phyloP scores from a whole-genome alignment of 2,329 filamentous ascomycete genomes.

The Cadophora malorum region DNA sequence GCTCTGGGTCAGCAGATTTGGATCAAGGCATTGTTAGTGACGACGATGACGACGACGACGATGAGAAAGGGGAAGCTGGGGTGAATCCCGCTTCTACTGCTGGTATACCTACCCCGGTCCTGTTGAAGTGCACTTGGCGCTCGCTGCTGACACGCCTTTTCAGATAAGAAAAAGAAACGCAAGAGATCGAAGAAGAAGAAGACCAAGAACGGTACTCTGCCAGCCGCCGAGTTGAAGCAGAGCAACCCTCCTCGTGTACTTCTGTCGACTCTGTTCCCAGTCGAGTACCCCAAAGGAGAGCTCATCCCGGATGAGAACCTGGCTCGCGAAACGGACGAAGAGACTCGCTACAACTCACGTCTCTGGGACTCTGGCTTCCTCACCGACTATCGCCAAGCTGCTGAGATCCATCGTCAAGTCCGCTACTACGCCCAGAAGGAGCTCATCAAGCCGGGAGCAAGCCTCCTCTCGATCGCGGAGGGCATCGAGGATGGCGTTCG shows the following conservation, averaged over 20 bases:
- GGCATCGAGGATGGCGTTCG: slow-evolving; percentile 61
- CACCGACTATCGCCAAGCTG: slow-evolving; percentile 60
- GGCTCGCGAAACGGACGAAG: slow-evolving; percentile 78
- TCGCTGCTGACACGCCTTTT: slow-evolving; percentile 1
- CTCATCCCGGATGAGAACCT: slow-evolving; percentile 81
- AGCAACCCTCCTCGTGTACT: slow-evolving; percentile 76
- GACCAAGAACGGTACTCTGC: slow-evolving; percentile 53
- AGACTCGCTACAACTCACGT: slow-evolving; percentile 80
- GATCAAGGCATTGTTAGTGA: slow-evolving; percentile 37
- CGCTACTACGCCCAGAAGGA: slow-evolving; percentile 55
- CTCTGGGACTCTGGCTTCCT: slow-evolving; percentile 67
- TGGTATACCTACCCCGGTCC: slow-evolving; percentile 24
- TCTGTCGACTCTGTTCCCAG: slow-evolving; percentile 73
- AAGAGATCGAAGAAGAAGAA: slow-evolving; percentile 79
- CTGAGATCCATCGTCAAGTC: slow-evolving; percentile 62
- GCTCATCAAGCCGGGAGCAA: slow-evolving; percentile 56
- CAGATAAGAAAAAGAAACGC: slow-evolving; percentile 75
- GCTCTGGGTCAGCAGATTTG: slow-evolving; percentile 36
- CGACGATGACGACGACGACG: slow-evolving; percentile 35
- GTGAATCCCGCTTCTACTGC: slow-evolving; percentile 26
- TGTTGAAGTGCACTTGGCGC: not conserved
- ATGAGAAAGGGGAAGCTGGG: slow-evolving; percentile 27
- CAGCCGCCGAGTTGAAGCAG: slow-evolving; percentile 59
- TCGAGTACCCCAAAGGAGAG: slow-evolving; percentile 76
- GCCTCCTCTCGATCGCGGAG: slow-evolving; percentile 56